Evolutionary conservation across 176 grass and related monocot species (phyloP).

Genomic region (Musa schizocarpa): DNA sequence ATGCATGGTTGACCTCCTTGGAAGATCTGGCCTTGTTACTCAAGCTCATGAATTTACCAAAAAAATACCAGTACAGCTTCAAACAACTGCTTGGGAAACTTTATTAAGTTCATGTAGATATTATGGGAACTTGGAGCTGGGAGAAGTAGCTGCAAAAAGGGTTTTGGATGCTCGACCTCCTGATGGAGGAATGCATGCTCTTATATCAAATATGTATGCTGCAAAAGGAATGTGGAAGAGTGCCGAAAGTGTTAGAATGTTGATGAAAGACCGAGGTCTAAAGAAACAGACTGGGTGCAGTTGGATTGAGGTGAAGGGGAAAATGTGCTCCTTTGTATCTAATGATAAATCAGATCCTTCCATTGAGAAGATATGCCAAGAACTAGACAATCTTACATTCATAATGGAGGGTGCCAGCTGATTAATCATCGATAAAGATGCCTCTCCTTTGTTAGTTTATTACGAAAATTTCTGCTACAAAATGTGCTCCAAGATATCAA

Average conservation of each 20-base stretch:
- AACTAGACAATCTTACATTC: constrained; percentile 43
- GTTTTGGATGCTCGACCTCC: constrained; percentile 39
- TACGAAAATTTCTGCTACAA: not conserved
- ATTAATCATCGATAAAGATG: constrained; percentile 6
- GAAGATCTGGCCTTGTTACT: constrained; percentile 47
- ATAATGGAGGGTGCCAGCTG: constrained; percentile 37
- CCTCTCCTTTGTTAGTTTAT: not conserved
- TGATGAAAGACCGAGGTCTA: constrained; percentile 57
- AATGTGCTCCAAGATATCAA: not conserved
- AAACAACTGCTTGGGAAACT: constrained; percentile 58
- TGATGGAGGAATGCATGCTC: constrained; percentile 64
- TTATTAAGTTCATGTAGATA: constrained; percentile 61
- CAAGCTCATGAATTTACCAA: constrained; percentile 54
- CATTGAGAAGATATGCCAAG: constrained; percentile 43
- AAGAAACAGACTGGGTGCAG: constrained; percentile 70
- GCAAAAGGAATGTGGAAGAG: constrained; percentile 52
- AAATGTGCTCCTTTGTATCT: constrained; percentile 47
- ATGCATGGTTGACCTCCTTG: constrained; percentile 72
- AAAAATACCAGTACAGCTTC: constrained; percentile 40
- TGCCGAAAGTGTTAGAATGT: constrained; percentile 38
- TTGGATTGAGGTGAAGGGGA: constrained; percentile 59
- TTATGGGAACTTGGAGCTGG: constrained; percentile 53
- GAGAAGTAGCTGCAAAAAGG: constrained; percentile 44
- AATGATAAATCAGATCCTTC: constrained; percentile 49
- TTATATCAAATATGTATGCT: constrained; percentile 70